A percentile compares a stretch with the other conserved stretches of the same genome.
Conservation (phyloP, 2,329 filamentous ascomycete genomes). For the Fusarium coffeatum region DNA sequence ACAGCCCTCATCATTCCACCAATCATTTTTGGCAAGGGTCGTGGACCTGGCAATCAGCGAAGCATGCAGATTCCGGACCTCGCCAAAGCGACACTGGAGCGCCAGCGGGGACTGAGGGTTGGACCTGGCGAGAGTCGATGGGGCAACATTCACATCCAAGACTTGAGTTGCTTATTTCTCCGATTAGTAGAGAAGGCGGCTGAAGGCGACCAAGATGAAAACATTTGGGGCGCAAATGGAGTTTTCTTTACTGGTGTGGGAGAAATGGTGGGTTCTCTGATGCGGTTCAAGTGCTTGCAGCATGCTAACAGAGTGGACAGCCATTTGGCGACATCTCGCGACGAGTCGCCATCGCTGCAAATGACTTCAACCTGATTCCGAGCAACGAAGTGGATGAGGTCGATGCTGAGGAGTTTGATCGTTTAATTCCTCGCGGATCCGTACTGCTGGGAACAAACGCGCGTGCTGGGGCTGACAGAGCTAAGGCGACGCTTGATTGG, state of each 20-base stretch:
- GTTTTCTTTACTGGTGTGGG: constrained; percentile 51
- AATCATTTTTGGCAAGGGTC: constrained; percentile 54
- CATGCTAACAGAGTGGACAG: constrained; percentile 8
- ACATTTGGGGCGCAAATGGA: constrained; percentile 52
- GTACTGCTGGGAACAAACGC: constrained; percentile 69
- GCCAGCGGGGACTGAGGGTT: constrained; percentile 46
- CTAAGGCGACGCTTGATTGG: constrained; percentile 65
- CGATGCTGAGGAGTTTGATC: constrained; percentile 55
- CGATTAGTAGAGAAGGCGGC: constrained; percentile 49
- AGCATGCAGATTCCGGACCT: constrained; percentile 55
- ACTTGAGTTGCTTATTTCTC: constrained; percentile 48
- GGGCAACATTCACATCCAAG: constrained; percentile 52
- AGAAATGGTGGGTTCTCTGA: constrained; percentile 42
- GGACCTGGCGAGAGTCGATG: constrained; percentile 50
- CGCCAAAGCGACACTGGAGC: constrained; percentile 43
- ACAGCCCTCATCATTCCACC: constrained; percentile 52
- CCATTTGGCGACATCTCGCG: constrained; percentile 48
- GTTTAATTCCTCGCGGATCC: constrained; percentile 56
- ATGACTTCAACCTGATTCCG: constrained; percentile 38
- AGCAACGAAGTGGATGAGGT: constrained; percentile 41
- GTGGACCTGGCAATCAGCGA: constrained; percentile 52
- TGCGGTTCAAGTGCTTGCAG: no score
- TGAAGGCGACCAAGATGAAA: constrained; percentile 29
- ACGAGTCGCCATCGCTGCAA: constrained; percentile 41
- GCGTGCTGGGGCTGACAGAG: constrained; percentile 61